Conservation (phyloP, 192 early-diverging fungal genomes). For the Podila epicladia region DNA sequence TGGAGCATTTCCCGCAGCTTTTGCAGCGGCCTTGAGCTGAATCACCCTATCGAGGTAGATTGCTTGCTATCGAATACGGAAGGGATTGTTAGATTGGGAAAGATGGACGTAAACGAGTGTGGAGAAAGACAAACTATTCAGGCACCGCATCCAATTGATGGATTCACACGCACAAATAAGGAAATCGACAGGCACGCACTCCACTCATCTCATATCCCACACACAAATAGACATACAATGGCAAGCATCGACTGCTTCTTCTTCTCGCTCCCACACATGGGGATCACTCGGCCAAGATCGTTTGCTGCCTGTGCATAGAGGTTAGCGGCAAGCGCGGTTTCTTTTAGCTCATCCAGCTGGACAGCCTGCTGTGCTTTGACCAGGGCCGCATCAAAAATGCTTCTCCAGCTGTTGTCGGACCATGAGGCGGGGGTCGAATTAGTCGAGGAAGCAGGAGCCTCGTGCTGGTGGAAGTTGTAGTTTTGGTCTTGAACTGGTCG, state of each 20-base stretch:
- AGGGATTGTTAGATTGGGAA: neutral
- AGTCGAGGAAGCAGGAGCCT: no score
- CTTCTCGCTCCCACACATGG: conserved; percentile 43
- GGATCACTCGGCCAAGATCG: conserved; percentile 47
- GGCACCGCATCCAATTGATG: no score
- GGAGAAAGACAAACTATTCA: neutral
- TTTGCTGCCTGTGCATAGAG: conserved; percentile 42
- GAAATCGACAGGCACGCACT: no score
- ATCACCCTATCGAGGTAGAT: conserved; percentile 38
- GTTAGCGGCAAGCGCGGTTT: conserved; percentile 16
- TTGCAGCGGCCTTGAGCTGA: conserved; percentile 25
- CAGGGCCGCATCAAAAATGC: conserved; percentile 42
- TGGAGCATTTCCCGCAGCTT: neutral
- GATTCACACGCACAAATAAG: no score
- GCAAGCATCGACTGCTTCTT: conserved; percentile 52
- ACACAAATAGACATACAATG: conserved; percentile 28
- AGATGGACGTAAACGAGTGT: neutral
- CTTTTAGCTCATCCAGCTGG: conserved; percentile 38
- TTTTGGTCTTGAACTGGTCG: no score
- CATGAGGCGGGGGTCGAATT: neutral
- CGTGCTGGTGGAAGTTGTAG: no score
- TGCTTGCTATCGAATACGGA: conserved; percentile 29
- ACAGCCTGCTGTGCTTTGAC: conserved; percentile 50
- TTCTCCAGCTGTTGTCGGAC: conserved; percentile 23
- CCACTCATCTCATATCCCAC: neutral